Evolutionary conservation across 176 grass and related monocot genomes (phyloP), one percentile per base, ranked within the genome.

Genomic region (Raddia guianensis): DNA sequence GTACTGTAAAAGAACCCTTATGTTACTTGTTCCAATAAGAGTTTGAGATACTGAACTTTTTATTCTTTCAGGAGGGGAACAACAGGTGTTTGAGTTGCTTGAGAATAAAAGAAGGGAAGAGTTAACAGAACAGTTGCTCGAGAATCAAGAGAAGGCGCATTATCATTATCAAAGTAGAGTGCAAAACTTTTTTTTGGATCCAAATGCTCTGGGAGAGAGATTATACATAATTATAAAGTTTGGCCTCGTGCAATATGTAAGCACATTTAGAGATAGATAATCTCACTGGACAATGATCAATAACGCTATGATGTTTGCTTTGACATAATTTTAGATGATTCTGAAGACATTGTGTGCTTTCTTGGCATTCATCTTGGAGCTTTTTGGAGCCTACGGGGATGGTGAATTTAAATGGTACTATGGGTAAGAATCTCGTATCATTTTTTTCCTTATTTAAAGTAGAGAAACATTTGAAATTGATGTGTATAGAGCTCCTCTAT

Each of bases 361-460:
- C 27, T 81, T 98, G 86, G 83, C 95, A 67, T 93, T 91, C 70
- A 54, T 94, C 57, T 88, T 92, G 64, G 95, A 98, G 79, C 54
- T 87, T 77, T 88, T 98, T 58, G 90, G 92, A 59, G 78, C 73
- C 54, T 98, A 98, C 76, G 92, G 95, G 63, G 90, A 98, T 52
- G 92, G 92, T 21, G 86, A 98, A 80, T 94, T 98, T 81, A 93
- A 98, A 58, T 94, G 90, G 95, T 79, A 94, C 43, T 98, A 91
- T 59, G 95, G 95, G 95, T 98, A 91, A 72, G 59, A 45, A 53
- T 74, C 35, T 47, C 66, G 3, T 56, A 54, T 50, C 10, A 9
- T 10, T 53, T 10, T 20, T 68, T 37, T 42, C 9, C 16, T 70
- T 78, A 32, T 42, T 1, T 43, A 63, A 54, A 76, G 44, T 35